These are phyloP conservation scores for Trichoderma atroviride DNA, from an alignment of 2,329 filamentous ascomycete genomes.

Conservation along the genomic window DNA sequence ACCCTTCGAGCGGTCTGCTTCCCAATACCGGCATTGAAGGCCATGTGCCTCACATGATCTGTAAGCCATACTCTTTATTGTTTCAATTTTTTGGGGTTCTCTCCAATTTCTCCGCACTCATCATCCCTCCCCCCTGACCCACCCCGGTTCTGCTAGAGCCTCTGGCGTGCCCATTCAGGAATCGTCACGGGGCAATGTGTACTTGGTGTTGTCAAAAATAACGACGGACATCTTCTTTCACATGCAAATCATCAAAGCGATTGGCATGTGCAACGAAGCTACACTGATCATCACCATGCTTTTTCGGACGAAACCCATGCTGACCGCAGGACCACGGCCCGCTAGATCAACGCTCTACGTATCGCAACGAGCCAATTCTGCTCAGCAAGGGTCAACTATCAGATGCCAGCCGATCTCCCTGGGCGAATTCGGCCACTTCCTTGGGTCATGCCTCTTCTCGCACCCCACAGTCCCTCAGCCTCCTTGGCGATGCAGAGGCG, in stretches of 20 bases:
- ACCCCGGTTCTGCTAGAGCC: conserved; percentile 7
- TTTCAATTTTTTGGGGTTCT: conserved; percentile 25
- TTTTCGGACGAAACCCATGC: conserved; percentile 24
- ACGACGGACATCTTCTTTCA: conserved; percentile 22
- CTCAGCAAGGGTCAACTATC: conserved; percentile 31
- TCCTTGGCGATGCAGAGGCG: conserved; percentile 52
- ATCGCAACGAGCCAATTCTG: conserved; percentile 39
- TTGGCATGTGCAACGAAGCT: conserved; percentile 17
- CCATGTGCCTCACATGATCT: conserved; percentile 52
- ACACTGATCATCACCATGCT: background rate
- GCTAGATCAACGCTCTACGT: conserved; percentile 43
- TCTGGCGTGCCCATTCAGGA: conserved; percentile 17
- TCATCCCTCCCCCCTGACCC: conserved; percentile 18
- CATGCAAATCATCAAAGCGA: conserved; percentile 25
- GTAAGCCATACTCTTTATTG: conserved; percentile 43
- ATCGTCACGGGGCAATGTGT: conserved; percentile 10
- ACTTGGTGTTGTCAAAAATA: background rate
- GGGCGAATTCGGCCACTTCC: conserved; percentile 22
- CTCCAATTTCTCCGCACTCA: conserved; percentile 36
- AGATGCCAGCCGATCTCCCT: conserved; percentile 33
- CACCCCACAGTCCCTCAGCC: conserved; percentile 47
- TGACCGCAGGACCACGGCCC: conserved; percentile 39
- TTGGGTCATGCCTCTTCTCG: conserved; percentile 41
- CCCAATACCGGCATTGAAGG: conserved; percentile 41
- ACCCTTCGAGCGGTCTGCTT: conserved; percentile 28